A percentile compares a stretch with the other conserved stretches of the same genome.
phyloP scores from a whole-genome alignment of 2,329 filamentous ascomycete genomes.

The Colletotrichum graminicola region DNA sequence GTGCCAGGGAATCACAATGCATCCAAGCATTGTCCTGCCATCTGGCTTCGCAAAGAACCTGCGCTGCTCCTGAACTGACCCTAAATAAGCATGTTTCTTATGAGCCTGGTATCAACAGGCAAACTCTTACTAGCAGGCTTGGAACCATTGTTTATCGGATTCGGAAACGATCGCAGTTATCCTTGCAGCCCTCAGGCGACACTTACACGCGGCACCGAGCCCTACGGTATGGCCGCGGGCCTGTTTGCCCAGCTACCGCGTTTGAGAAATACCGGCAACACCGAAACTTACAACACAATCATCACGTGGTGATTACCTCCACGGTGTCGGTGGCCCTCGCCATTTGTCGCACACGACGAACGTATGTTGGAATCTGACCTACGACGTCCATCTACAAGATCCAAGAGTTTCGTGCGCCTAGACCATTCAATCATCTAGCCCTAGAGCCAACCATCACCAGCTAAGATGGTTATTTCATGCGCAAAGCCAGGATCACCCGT shows the following conservation, averaged over 20 bases:
- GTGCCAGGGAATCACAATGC: slow-evolving; percentile 21
- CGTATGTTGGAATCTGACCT: neutral
- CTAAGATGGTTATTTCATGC: neutral
- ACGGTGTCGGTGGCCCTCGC: neutral
- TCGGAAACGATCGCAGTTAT: slow-evolving; percentile 18
- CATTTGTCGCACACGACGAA: neutral
- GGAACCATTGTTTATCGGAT: slow-evolving; percentile 9
- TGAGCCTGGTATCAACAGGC: slow-evolving; percentile 2
- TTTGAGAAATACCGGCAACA: neutral
- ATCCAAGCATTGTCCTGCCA: neutral
- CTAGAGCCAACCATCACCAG: neutral
- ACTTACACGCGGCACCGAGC: neutral
- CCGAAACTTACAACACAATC: neutral
- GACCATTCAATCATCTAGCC: neutral
- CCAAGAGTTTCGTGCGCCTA: neutral
- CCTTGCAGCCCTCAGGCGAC: neutral
- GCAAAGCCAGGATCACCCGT: neutral
- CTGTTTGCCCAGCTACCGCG: neutral
- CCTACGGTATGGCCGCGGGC: slow-evolving; percentile 1
- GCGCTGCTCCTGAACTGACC: slow-evolving; percentile 6
- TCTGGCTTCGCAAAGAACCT: slow-evolving; percentile 17
- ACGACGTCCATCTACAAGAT: neutral
- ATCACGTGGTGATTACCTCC: neutral
- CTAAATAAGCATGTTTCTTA: slow-evolving; percentile 15
- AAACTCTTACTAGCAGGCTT: slow-evolving; percentile 13